These are phyloP conservation scores for Colletotrichum sp. DNA, from an alignment of 2,329 filamentous ascomycete genomes.

Conservation along the genomic window DNA sequence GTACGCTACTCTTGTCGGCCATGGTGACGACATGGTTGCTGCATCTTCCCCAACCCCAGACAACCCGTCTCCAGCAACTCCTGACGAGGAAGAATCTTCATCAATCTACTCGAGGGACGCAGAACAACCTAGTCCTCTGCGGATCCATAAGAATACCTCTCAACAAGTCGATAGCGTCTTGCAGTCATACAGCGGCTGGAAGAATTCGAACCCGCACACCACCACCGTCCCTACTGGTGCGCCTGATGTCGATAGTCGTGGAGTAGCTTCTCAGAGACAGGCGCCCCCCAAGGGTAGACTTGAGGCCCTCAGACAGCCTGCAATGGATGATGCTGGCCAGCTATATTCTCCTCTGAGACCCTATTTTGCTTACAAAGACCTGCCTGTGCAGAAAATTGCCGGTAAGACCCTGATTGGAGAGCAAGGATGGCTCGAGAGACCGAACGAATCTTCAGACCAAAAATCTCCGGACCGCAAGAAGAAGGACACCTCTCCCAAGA, in stretches of 20 bases:
- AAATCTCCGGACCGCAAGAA: constrained; percentile 19
- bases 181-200: constrained; percentile 19
- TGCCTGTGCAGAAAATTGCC: constrained; percentile 42
- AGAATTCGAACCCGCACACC: neutral
- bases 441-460: constrained; percentile 28
- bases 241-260: neutral
- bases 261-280: neutral
- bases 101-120: constrained; percentile 20
- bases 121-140: neutral
- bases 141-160: constrained; percentile 1
- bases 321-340: constrained; percentile 22
- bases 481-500: constrained; percentile 33
- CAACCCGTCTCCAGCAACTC: neutral
- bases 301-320: constrained; percentile 18
- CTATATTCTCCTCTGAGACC: constrained; percentile 48
- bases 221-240: neutral
- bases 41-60: constrained; percentile 21
- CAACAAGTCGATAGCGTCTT: constrained; percentile 12
- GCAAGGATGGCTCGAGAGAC: constrained; percentile 62
- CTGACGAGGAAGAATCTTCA: constrained; percentile 6
- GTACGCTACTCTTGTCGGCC: neutral
- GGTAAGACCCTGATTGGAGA: constrained; percentile 59
- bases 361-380: constrained; percentile 44
- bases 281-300: neutral
- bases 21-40: constrained; percentile 22